Evolutionary conservation across 768 basidiomycete species (phyloP).

Genomic region (Hygrophoropsis aurantiaca): DNA sequence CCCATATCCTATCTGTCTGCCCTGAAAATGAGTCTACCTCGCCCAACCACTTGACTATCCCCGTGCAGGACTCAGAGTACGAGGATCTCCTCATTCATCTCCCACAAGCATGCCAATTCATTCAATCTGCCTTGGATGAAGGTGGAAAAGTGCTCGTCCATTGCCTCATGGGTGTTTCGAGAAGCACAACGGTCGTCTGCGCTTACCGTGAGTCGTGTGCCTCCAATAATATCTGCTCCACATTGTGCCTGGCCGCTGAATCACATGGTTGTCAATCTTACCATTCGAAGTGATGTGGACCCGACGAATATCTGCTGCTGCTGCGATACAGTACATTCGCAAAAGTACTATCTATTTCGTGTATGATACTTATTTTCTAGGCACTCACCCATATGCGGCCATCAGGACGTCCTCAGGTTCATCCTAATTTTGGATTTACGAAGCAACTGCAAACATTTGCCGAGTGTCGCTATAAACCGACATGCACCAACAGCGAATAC

Average conservation of each 20-base stretch:
- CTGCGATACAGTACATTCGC: slow-evolving; percentile 50
- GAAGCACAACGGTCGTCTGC: slow-evolving; percentile 61
- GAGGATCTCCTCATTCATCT: slow-evolving; percentile 67
- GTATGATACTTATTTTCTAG: background rate
- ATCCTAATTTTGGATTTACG: slow-evolving; percentile 51
- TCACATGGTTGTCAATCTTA: background rate
- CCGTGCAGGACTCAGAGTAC: slow-evolving; percentile 46
- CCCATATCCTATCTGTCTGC: slow-evolving; percentile 59
- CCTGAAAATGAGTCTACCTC: slow-evolving; percentile 48
- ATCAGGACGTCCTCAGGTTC: slow-evolving; percentile 37
- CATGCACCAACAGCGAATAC: slow-evolving; percentile 43
- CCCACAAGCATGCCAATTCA: slow-evolving; percentile 58
- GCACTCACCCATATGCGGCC: slow-evolving; percentile 10
- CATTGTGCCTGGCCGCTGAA: background rate
- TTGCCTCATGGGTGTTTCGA: slow-evolving; percentile 71
- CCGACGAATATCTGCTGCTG: slow-evolving; percentile 37
- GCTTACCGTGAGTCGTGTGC: slow-evolving; percentile 49
- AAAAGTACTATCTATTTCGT: slow-evolving; percentile 36
- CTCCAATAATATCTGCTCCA: background rate
- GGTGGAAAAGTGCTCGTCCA: slow-evolving; percentile 68
- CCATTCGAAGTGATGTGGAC: slow-evolving; percentile 51
- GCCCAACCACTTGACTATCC: slow-evolving; percentile 32
- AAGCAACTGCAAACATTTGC: slow-evolving; percentile 58
- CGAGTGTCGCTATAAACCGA: slow-evolving; percentile 48
- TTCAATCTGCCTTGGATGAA: slow-evolving; percentile 51